Conservation (phyloP, 2,329 filamentous ascomycete species). For the Colletotrichum phormii region DNA sequence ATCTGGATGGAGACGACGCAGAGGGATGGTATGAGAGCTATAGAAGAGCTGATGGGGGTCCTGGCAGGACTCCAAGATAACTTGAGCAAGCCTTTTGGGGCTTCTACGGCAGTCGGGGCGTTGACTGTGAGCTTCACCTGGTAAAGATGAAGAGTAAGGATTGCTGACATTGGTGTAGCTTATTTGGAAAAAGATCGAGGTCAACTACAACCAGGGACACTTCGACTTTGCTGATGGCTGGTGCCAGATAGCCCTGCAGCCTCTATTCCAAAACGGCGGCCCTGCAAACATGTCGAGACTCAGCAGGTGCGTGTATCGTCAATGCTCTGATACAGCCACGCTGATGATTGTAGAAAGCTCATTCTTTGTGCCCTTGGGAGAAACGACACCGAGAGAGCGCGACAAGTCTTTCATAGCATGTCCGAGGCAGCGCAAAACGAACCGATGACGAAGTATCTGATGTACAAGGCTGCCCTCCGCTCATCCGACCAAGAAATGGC, state of each 20-base stretch:
- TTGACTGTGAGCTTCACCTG: slow-evolving; percentile 66
- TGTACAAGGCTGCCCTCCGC: slow-evolving; percentile 78
- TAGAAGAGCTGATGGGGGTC: slow-evolving; percentile 42
- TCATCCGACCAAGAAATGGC: slow-evolving; percentile 68
- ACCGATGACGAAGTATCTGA: slow-evolving; percentile 76
- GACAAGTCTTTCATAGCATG: slow-evolving; percentile 69
- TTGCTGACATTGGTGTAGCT: slow-evolving; percentile 62
- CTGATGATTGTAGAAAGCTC: slow-evolving; percentile 69
- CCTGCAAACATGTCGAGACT: slow-evolving; percentile 76
- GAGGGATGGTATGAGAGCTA: slow-evolving; percentile 44
- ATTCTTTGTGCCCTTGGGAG: slow-evolving; percentile 75
- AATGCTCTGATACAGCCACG: background rate
- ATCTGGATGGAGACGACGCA: slow-evolving; percentile 72
- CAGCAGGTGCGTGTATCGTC: slow-evolving; percentile 61
- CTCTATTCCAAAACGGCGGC: slow-evolving; percentile 74
- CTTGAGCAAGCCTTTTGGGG: slow-evolving; percentile 61
- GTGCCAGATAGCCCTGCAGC: slow-evolving; percentile 77
- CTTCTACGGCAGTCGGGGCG: slow-evolving; percentile 73
- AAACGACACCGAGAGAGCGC: slow-evolving; percentile 65
- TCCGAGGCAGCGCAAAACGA: slow-evolving; percentile 67
- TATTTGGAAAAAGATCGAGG: slow-evolving; percentile 84
- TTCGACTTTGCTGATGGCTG: slow-evolving; percentile 71
- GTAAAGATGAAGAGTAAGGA: background rate
- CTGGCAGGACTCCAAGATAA: slow-evolving; percentile 53
- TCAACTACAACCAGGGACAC: slow-evolving; percentile 62